Base-by-base conservation (phyloP, 257 asterid species). In the Fraxinus excelsior region DNA sequence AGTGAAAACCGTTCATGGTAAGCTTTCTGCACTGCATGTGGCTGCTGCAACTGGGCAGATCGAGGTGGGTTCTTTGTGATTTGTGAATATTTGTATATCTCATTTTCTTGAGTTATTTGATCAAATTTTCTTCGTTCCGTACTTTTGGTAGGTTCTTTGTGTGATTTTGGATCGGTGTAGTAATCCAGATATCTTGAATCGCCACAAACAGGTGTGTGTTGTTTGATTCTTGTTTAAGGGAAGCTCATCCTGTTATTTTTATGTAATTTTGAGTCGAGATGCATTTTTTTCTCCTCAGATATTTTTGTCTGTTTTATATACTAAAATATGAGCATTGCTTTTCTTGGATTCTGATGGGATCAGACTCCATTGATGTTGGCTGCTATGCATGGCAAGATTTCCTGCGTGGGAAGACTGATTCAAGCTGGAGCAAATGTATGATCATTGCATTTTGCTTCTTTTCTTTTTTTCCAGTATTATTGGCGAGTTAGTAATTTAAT, bases 361-460 rank as follows among this genome's bases (percentile, higher is more conserved):
- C 83, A 91, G 97, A 88, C 98, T 42, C 96, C 98, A 82, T 83
- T 91, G 84, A 93, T 91, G 98, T 81, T 93, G 74, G 98, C 96
- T 82, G 96, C 97, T 26, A 90, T 91, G 85, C 88, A 88, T 73
- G 98, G 97, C 68, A 85, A 89, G 66, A 73, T 80, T 72, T 82
- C 92, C n/a, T 93, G 94, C 28, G 89, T 85, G 81, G 91, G 88
- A 78, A 86, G 86, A 84, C 84, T 93, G 70, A 83, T 91, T 85
- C 86, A 89, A 80, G 96, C 89, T 18, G 97, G 96, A 78, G 97
- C 97, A 69, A 87, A 91, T 87, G 97, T 91, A 89, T 72, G 91
- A 19, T 75, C 16, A 72, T 23, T 67, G 28, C 29, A 1, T 21
- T 56, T 58, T 60, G 67, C 67, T 21, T 23, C 31, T 7, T 1